Evolutionary conservation across 768 basidiomycete genomes (phyloP).

Genomic region (Suillus americanus): DNA sequence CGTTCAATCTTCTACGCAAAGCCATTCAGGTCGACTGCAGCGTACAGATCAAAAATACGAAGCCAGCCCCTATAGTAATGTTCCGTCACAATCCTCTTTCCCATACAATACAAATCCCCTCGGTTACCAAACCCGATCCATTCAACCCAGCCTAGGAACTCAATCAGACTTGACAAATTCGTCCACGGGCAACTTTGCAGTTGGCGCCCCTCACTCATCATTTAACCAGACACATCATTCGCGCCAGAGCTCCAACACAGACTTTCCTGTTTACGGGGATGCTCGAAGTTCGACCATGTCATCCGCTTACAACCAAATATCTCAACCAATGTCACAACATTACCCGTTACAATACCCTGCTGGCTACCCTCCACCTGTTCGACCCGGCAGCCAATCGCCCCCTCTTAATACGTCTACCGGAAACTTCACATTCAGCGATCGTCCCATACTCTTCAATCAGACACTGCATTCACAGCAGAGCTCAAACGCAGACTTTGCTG

Average conservation of each 20-base stretch:
- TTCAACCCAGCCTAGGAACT: constrained; percentile 30
- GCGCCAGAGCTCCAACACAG: constrained; percentile 17
- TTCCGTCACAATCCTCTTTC: constrained; percentile 32
- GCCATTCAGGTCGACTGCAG: constrained; percentile 31
- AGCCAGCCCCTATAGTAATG: constrained; percentile 8
- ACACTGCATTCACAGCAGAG: constrained; percentile 12
- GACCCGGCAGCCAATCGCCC: constrained; percentile 5
- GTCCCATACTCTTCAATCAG: background rate
- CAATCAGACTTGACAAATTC: constrained; percentile 8
- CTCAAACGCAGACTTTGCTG: constrained; percentile 18
- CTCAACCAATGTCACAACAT: constrained; percentile 29
- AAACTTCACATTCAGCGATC: background rate
- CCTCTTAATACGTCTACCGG: constrained; percentile 8
- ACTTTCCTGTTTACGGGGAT: constrained; percentile 16
- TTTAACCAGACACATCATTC: constrained; percentile 9
- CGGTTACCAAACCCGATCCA: constrained; percentile 23
- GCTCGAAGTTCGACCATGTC: constrained; percentile 19
- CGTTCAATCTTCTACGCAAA: constrained; percentile 22
- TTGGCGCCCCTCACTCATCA: background rate
- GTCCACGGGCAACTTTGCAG: background rate
- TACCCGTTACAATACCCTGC: constrained; percentile 31
- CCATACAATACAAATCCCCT: constrained; percentile 23
- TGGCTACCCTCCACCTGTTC: constrained; percentile 7
- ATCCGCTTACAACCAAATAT: constrained; percentile 45
- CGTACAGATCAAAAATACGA: constrained; percentile 37